Base-by-base conservation (phyloP, 305 asterid species). In the Fraxinus ornus region DNA sequence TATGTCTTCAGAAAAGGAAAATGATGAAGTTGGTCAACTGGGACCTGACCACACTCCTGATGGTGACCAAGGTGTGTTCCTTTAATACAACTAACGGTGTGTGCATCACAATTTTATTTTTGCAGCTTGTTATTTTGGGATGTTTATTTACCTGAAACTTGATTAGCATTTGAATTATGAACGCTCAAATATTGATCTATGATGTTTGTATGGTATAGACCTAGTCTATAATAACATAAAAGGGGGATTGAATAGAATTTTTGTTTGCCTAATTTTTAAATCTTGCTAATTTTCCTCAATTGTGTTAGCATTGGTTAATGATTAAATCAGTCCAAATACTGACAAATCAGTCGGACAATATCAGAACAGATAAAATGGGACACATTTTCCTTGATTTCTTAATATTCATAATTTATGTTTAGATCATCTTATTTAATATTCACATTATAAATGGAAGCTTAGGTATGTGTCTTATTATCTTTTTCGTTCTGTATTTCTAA, bases 61-160 rank as follows among this genome's bases (percentile, higher is more conserved):
- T 83, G 94, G 89, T 89, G 90, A 88, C 79, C 82, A 77, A 1
- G 91, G 93, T 90, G 86, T 77, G 91, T 68, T 70, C 62, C n/a
- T 79, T 52, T 19, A 52, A 17, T 47, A 12, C 55, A 47, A 12
- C 55, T 47, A 47, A 12, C 3, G n/a, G 55, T 13, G 57, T 47
- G 57, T 13, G 57, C 17, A 47, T 47, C 57, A 47, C 57, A 70
- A 57, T 75, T 84, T 77, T 72, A 26, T 77, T 77, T 80, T 39
- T 80, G 12, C 39, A 35, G 81, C 41, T 36, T 8, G 17, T 44
- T 13, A 44, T 44, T 44, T 44, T 36, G 17, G 17, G n/a, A 13
- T 44, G 55, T 44, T 79, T 24, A 57, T 41, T 81, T 44, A 44
- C n/a, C n/a, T 3, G 55, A 44, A 12, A 44, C 3, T 44, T 47